Conservation (phyloP, 2,329 filamentous ascomycete species). For the Cryphonectria parasitica region DNA sequence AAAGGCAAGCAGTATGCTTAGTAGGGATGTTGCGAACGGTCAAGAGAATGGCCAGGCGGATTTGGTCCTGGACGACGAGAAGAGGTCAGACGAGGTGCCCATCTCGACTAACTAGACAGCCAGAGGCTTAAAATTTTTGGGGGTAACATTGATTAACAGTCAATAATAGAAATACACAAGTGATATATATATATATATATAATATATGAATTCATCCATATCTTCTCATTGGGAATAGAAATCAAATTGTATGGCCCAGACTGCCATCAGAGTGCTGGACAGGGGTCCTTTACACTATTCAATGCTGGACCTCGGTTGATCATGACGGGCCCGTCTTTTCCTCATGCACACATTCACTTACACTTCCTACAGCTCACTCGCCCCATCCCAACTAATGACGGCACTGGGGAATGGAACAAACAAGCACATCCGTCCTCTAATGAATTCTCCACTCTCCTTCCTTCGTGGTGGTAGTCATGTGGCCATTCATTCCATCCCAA, state of each 20-base stretch:
- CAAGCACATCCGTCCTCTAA: not conserved
- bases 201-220: too few species aligned
- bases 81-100: constrained; percentile 1
- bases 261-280: not conserved
- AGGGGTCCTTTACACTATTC: not conserved
- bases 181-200: too few species aligned
- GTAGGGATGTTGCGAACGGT: not conserved
- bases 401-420: not conserved
- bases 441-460: not conserved
- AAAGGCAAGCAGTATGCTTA: not conserved
- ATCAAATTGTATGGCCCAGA: not conserved
- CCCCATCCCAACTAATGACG: not conserved
- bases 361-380: not conserved
- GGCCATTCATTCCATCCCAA: too few species aligned
- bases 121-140: not conserved
- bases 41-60: not conserved
- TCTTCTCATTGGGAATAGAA: too few species aligned
- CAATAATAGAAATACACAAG: too few species aligned
- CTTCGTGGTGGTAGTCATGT: not conserved
- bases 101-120: not conserved
- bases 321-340: not conserved
- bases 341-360: not conserved
- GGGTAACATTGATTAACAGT: not conserved
- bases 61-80: not conserved
- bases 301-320: constrained; percentile 26